Evolutionary conservation across 176 grass and related monocot species (phyloP), one percentile per base, ranked within the genome.

Genomic region (Saccharum spontaneum): DNA sequence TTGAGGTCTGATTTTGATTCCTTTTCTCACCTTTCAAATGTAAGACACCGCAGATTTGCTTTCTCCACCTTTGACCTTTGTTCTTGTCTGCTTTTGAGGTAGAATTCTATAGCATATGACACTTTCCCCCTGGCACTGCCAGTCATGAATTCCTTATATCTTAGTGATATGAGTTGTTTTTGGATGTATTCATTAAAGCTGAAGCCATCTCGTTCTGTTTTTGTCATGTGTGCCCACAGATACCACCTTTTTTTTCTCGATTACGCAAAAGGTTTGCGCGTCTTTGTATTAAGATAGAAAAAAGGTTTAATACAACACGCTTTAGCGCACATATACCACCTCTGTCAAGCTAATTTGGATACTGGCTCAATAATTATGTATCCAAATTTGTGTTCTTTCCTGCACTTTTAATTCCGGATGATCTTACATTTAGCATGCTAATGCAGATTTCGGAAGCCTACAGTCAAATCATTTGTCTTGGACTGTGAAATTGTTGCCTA

Each of bases 371-470:
- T 33, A 63, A 39, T 57, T 79, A 40, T 49, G 1, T 68, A 36
- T 12, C 60, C 22, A 52, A 61, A 52, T 52, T 31, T 69, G 11
- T 55, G 23, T 26, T 3, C 48, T 40, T 3, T 83, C 18, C 17
- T 45, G 74, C 48, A 37, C 73, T 70, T 82, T 49, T 41, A 68
- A 23, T 87, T 82, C 52, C 14, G 0, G 59, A 26, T 30, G 2
- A 81, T 61, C 68, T 76, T 86, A 79, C 62, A 10, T 83, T 81
- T 81, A 75, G 73, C 83, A 82, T 82, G 61, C 76, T 49, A 84
- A 78, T 86, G 88, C 86, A 99, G 97, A 91, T 94, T 99, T 76
- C 91, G 88, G 68, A 99, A 99, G 71, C 36, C 89, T 82, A 87
- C 80, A 61, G 91, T 91, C 33, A 33, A 3, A 33, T 33, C 33